Percentiles rank a stretch among this genome's conserved stretches.
phyloP scores from a whole-genome alignment of 2,329 filamentous ascomycete genomes.

The Arthroderma sp. region DNA sequence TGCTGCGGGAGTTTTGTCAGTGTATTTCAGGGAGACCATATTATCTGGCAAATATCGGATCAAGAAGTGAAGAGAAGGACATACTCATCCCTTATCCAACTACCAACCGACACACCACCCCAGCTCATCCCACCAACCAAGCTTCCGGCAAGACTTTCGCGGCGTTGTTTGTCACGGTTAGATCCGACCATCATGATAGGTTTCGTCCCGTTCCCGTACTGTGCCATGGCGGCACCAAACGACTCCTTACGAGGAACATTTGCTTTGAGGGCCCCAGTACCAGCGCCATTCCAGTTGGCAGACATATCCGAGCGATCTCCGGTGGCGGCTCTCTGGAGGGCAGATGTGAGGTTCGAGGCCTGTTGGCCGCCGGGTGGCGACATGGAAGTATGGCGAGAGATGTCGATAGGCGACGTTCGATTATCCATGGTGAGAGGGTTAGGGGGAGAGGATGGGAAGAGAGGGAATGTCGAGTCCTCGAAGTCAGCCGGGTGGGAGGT shows the following conservation, averaged over 20 bases:
- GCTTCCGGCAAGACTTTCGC: conserved; percentile 49
- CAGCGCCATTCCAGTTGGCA: conserved; percentile 31
- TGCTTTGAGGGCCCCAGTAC: conserved; percentile 25
- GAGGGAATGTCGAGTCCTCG: conserved; percentile 24
- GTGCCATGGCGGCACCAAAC: conserved; percentile 35
- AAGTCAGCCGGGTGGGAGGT: conserved; percentile 16
- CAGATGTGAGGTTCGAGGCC: conserved; percentile 50
- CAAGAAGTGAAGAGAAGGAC: conserved; percentile 28
- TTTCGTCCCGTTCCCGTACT: conserved; percentile 45
- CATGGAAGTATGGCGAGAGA: conserved; percentile 44
- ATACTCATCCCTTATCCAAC: conserved; percentile 97
- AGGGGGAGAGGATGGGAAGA: conserved; percentile 26
- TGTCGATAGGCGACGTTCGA: conserved; percentile 45
- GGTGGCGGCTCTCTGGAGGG: conserved; percentile 39
- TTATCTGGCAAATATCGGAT: not conserved
- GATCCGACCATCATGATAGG: conserved; percentile 46
- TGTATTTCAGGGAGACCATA: too few relatives aligned
- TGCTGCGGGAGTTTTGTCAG: conserved; percentile 39
- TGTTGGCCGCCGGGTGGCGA: conserved; percentile 45
- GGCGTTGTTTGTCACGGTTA: conserved; percentile 37
- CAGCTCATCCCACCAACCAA: conserved; percentile 78
- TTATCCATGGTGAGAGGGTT: conserved; percentile 36
- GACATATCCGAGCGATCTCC: conserved; percentile 29
- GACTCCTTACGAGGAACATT: conserved; percentile 40
- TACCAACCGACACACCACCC: conserved; percentile 91